phyloP scores from a whole-genome alignment of 1,139 yeast genomes.

The Protomyces macrosporus region DNA sequence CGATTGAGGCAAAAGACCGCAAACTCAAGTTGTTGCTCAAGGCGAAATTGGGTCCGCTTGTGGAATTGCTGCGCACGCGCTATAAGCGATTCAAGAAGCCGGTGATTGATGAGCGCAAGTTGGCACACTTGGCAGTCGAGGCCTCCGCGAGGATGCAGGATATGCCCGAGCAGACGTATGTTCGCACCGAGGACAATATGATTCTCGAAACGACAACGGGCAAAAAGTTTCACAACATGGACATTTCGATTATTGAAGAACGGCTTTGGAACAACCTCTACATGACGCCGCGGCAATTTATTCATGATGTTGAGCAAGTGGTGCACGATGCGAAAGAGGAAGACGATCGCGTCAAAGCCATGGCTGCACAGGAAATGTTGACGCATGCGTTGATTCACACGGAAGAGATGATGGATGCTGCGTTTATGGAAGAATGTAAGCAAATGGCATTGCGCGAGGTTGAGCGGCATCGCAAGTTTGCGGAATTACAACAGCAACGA shows the following conservation, averaged over 20 bases:
- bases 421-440: constrained; percentile 69
- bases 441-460: constrained; percentile 67
- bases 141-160: constrained; percentile 28
- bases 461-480: constrained; percentile 45
- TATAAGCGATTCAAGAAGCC: constrained; percentile 91
- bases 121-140: constrained; percentile 21
- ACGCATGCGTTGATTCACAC: constrained; percentile 94
- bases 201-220: constrained; percentile 75
- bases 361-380: constrained; percentile 79
- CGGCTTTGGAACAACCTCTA: constrained; percentile 95
- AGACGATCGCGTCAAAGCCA: constrained; percentile 45
- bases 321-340: constrained; percentile 67
- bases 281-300: constrained; percentile 84
- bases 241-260: constrained; percentile 87
- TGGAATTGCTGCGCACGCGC: constrained; percentile 82
- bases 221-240: constrained; percentile 73
- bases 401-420: constrained; percentile 69
- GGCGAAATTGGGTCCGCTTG: constrained; percentile 74
- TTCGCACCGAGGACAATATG: constrained; percentile 62
- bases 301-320: constrained; percentile 78
- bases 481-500: constrained; percentile 22
- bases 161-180: constrained; percentile 45
- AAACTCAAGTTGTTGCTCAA: constrained; percentile 77
- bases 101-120: constrained; percentile 42
- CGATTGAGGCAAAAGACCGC: constrained; percentile 66